Evolutionary conservation across 768 basidiomycete species (phyloP).

Genomic region (Tylopilus felleus): DNA sequence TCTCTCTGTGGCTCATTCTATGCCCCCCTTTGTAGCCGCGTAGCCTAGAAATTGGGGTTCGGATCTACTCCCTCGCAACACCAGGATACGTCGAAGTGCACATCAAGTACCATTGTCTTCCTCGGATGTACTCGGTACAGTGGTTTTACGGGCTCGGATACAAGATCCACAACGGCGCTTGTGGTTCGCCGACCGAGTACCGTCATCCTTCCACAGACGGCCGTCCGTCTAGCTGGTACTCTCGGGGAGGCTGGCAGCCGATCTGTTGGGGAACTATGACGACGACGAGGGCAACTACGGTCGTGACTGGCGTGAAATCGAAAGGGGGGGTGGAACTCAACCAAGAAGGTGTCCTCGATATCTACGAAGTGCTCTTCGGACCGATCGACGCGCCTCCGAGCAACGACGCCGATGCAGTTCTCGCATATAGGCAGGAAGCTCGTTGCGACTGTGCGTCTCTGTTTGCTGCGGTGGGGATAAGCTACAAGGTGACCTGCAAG

Average conservation of each 20-base stretch:
- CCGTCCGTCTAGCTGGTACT: background rate
- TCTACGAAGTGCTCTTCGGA: slow-evolving; percentile 6
- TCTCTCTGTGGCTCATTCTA: no score
- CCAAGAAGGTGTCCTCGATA: slow-evolving; percentile 4
- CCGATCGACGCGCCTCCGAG: background rate
- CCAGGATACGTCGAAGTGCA: slow-evolving; percentile 18
- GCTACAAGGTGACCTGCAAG: no score
- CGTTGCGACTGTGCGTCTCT: no score
- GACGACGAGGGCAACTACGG: no score
- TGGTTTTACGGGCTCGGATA: slow-evolving; percentile 14
- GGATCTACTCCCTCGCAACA: slow-evolving; percentile 6
- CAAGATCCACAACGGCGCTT: background rate
- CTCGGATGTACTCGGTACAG: background rate
- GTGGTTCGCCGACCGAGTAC: no score
- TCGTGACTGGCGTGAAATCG: no score
- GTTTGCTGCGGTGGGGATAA: background rate
- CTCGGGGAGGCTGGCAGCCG: slow-evolving; percentile 2
- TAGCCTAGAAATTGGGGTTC: background rate
- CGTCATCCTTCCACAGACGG: no score
- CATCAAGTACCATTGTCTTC: slow-evolving; percentile 8
- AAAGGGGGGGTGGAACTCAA: background rate
- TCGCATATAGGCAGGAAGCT: no score
- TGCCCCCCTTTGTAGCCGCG: no score
- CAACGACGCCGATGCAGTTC: background rate
- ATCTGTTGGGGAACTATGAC: no score